Percentiles rank a stretch among this genome's conserved stretches.
Conservation (phyloP, 2,329 filamentous ascomycete species). For the Coniochaeta prunicola region DNA sequence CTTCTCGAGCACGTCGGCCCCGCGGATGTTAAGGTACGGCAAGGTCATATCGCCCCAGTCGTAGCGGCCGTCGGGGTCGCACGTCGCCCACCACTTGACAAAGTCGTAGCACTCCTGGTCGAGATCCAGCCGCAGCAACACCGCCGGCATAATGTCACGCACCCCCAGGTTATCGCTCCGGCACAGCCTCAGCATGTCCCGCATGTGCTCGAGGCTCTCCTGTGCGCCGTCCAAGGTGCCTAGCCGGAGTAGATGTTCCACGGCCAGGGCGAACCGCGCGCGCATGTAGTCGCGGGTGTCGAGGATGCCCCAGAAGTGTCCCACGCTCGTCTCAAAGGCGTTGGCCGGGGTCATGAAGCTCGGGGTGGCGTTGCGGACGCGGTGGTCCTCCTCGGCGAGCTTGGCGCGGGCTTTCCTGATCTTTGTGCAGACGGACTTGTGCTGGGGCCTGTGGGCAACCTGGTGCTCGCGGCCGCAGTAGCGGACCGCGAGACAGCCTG, state of each 20-base stretch:
- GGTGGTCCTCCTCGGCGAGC: neutral
- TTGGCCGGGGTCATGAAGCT: slow-evolving; percentile 2
- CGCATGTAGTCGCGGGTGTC: slow-evolving; percentile 29
- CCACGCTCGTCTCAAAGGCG: slow-evolving; percentile 21
- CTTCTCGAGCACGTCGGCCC: too few species aligned
- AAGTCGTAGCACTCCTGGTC: slow-evolving; percentile 46
- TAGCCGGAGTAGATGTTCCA: slow-evolving; percentile 20
- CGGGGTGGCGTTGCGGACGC: neutral
- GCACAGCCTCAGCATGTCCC: slow-evolving; percentile 36
- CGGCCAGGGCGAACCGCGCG: slow-evolving; percentile 19
- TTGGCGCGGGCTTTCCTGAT: slow-evolving; percentile 5
- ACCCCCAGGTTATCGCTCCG: slow-evolving; percentile 37
- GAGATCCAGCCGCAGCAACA: slow-evolving; percentile 35
- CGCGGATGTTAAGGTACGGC: neutral
- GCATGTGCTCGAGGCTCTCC: slow-evolving; percentile 27
- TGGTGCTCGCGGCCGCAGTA: slow-evolving; percentile 20
- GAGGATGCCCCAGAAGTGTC: slow-evolving; percentile 23
- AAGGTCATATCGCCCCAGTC: slow-evolving; percentile 23
- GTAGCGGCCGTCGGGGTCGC: slow-evolving; percentile 21
- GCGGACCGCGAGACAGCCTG: slow-evolving; percentile 14
- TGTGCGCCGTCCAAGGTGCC: slow-evolving; percentile 23
- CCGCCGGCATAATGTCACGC: slow-evolving; percentile 28
- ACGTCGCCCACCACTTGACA: slow-evolving; percentile 32
- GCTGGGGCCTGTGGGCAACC: slow-evolving; percentile 11
- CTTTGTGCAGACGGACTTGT: slow-evolving; percentile 16